Evolutionary conservation across 2,329 filamentous ascomycete species (phyloP).

Genomic region (Calonectria leucothoes): DNA sequence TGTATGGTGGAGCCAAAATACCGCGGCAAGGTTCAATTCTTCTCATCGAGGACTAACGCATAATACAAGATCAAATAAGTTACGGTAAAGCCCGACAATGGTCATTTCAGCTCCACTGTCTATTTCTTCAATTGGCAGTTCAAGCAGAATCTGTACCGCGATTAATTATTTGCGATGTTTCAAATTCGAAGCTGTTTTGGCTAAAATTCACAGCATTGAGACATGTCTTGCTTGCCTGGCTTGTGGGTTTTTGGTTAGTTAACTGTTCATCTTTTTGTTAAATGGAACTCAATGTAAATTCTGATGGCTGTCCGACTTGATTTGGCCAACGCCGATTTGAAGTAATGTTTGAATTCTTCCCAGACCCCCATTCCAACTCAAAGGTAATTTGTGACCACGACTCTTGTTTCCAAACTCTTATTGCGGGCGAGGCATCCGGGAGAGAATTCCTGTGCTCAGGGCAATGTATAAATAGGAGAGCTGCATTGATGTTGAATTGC

Average conservation of each 20-base stretch:
- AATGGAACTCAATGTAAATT: not conserved
- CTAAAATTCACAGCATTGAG: not conserved
- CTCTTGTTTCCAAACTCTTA: not conserved
- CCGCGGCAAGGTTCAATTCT: too few relatives aligned
- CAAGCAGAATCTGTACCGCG: too few relatives aligned
- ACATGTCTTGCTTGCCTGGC: not conserved
- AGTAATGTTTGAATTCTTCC: not conserved
- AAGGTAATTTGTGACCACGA: not conserved
- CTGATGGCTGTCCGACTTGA: not conserved
- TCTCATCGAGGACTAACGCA: too few relatives aligned
- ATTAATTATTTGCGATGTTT: not conserved
- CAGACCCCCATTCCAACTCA: not conserved
- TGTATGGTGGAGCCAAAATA: not conserved
- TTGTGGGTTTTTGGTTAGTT: not conserved
- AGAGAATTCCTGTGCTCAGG: not conserved
- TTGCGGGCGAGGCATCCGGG: not conserved
- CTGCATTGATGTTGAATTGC: not conserved
- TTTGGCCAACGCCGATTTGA: not conserved
- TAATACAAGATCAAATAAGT: too few relatives aligned
- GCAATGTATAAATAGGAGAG: not conserved
- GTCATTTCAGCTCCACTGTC: not conserved
- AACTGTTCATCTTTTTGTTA: not conserved
- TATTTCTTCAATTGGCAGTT: not conserved
- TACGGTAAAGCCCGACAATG: too few relatives aligned
- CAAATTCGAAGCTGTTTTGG: not conserved